Evolutionary conservation across 139 green algal genomes (phyloP), one percentile per base, ranked within the genome.

Genomic region (Choricystis sp.): DNA sequence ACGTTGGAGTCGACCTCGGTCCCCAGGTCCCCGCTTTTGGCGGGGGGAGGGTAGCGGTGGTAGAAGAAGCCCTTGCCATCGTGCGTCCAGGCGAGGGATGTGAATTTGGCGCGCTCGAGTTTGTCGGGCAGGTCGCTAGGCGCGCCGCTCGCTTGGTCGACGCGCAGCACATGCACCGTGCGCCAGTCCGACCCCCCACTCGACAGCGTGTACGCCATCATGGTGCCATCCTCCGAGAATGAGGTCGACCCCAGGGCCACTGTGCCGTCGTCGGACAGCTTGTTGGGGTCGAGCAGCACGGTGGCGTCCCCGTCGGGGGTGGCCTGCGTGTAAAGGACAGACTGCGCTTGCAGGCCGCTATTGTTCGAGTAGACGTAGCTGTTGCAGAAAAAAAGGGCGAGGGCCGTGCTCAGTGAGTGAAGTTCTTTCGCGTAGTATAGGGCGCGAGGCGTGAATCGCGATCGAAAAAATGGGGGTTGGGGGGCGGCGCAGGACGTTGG

Each of bases 1-100:
- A 77, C 66, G 67, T 84, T 85, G 60, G 60, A 72, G 68, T 89
- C 79, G 29, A 82, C 94, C 72, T 96, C 90, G 0, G 87, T 95
- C 62, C 89, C 89, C 31, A 85, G 72, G 21, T 87, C 79, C 1
- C 29, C 65, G 2, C 28, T 69, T 28, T 59, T 27, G 21, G n/a
- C n/a, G n/a, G 69, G 64, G 4, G 66, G 57, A 2, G 69, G 56
- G 61, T 69, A 52, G 16, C 74, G 72, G 71, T 85, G 87, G 77
- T 97, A 97, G 79, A 97, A 96, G 73, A 96, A 92, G 19, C 89
- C 40, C 9, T 82, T 79, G 68, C 80, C 65, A 76, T 95, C 88
- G 63, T 91, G 81, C 25, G 89, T 97, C 89, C 89, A 97, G 2
- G 82, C 73, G 29, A 91, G 68, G 57, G 49, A 76, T 64, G 66